phyloP scores from a whole-genome alignment of 2,329 filamentous ascomycete species.

The Cladosporium velox region DNA sequence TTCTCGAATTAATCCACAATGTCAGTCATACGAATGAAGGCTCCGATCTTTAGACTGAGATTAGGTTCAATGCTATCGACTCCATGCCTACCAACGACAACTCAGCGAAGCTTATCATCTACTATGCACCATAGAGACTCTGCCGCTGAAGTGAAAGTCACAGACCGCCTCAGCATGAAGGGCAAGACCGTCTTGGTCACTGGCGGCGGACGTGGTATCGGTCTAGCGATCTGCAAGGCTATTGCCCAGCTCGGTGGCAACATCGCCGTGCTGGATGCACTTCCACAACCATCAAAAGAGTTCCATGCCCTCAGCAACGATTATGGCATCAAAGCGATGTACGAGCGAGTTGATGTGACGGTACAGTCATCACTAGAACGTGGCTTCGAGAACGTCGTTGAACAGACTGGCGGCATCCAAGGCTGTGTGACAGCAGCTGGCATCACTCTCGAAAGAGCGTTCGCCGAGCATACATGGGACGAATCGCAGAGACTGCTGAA shows the following conservation, averaged over 20 bases:
- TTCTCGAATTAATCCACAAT: background rate
- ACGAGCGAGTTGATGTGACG: constrained; percentile 43
- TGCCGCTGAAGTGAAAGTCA: constrained; percentile 11
- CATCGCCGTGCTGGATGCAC: constrained; percentile 64
- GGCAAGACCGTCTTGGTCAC: constrained; percentile 21
- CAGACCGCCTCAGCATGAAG: constrained; percentile 20
- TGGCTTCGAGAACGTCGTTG: constrained; percentile 30
- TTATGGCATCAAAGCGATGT: constrained; percentile 61
- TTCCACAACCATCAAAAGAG: constrained; percentile 37
- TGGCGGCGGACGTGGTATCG: constrained; percentile 23
- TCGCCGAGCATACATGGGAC: constrained; percentile 34
- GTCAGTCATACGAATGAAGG: background rate
- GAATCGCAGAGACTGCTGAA: constrained; percentile 38
- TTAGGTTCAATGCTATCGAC: background rate
- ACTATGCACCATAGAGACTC: background rate
- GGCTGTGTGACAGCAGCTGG: constrained; percentile 36
- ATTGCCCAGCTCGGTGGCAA: constrained; percentile 41
- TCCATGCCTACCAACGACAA: background rate
- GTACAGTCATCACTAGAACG: constrained; percentile 29
- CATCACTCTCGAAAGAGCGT: constrained; percentile 36
- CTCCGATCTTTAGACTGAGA: background rate
- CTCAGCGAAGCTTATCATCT: background rate
- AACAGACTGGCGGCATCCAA: constrained; percentile 30
- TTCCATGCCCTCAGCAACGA: constrained; percentile 45
- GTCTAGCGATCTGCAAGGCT: constrained; percentile 32